These are phyloP conservation scores for Penicillium sp. DNA, from an alignment of 2,329 filamentous ascomycete species.

Conservation along the genomic window DNA sequence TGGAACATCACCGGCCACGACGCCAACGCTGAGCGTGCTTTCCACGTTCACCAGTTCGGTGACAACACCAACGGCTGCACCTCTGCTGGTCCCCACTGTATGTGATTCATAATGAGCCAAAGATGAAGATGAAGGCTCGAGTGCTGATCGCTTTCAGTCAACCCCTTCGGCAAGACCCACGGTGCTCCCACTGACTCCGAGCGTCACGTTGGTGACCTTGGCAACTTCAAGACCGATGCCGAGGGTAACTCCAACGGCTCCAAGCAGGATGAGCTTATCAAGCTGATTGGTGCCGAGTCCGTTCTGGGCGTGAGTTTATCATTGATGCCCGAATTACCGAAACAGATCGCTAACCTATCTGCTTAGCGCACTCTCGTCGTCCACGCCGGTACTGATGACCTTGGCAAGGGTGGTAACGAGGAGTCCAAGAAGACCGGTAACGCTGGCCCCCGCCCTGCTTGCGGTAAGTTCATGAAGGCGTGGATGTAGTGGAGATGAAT, in stretches of 20 bases:
- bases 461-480: slow-evolving; percentile 60
- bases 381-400: slow-evolving; percentile 93
- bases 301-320: slow-evolving; percentile 72
- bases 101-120: slow-evolving; percentile 35
- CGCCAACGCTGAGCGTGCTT: slow-evolving; percentile 91
- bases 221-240: slow-evolving; percentile 93
- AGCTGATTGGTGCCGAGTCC: slow-evolving; percentile 94
- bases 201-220: slow-evolving; percentile 95
- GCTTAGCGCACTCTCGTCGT: slow-evolving; percentile 85
- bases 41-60: slow-evolving; percentile 98
- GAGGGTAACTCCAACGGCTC: slow-evolving; percentile 87
- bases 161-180: slow-evolving; percentile 90
- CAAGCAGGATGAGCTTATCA: slow-evolving; percentile 76
- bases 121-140: background rate
- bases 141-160: slow-evolving; percentile 60
- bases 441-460: slow-evolving; percentile 87
- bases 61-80: slow-evolving; percentile 99
- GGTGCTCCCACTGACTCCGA: slow-evolving; percentile 77
- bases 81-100: slow-evolving; percentile 95
- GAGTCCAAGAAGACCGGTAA: slow-evolving; percentile 99
- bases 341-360: slow-evolving; percentile 11
- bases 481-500: background rate
- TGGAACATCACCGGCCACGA: slow-evolving; percentile 94
- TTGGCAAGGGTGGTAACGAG: slow-evolving; percentile 86
- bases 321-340: background rate